These are phyloP conservation scores for Caryocar brasiliense DNA, from an alignment of 441 rosid genomes.

Conservation along the genomic window DNA sequence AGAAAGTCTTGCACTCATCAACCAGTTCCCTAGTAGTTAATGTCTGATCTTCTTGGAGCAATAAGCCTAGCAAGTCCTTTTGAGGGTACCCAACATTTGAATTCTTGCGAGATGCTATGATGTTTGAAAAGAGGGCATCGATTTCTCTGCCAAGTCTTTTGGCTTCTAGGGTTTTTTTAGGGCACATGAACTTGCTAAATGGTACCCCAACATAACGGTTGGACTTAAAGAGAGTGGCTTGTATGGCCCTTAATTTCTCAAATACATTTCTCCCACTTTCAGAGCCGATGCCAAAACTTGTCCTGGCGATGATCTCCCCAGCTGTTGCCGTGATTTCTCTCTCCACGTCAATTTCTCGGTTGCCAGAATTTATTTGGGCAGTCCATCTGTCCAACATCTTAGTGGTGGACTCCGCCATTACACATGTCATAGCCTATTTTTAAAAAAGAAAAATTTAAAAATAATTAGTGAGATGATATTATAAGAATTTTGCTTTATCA, in stretches of 20 bases:
- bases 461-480: constrained; percentile 4
- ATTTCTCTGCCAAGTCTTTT: constrained; percentile 61
- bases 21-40: constrained; percentile 60
- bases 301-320: constrained; percentile 78
- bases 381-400: constrained; percentile 38
- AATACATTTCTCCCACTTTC: constrained; percentile 48
- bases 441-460: no score
- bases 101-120: constrained; percentile 41
- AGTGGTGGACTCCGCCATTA: constrained; percentile 65
- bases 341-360: constrained; percentile 55
- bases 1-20: constrained; percentile 91
- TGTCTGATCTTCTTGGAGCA: constrained; percentile 36
- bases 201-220: constrained; percentile 86
- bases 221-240: constrained; percentile 55
- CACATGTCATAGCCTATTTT: constrained; percentile 33
- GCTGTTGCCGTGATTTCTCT: constrained; percentile 54
- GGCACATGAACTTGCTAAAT: constrained; percentile 41
- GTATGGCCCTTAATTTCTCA: constrained; percentile 63
- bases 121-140: constrained; percentile 46
- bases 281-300: constrained; percentile 70
- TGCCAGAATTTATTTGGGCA: constrained; percentile 31
- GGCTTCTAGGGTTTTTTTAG: constrained; percentile 44
- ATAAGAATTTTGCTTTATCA: neutral
- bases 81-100: constrained; percentile 11
- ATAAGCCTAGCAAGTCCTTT: constrained; percentile 52